Conservation (phyloP, 2,329 filamentous ascomycete genomes). For the Fusarium buharicum region DNA sequence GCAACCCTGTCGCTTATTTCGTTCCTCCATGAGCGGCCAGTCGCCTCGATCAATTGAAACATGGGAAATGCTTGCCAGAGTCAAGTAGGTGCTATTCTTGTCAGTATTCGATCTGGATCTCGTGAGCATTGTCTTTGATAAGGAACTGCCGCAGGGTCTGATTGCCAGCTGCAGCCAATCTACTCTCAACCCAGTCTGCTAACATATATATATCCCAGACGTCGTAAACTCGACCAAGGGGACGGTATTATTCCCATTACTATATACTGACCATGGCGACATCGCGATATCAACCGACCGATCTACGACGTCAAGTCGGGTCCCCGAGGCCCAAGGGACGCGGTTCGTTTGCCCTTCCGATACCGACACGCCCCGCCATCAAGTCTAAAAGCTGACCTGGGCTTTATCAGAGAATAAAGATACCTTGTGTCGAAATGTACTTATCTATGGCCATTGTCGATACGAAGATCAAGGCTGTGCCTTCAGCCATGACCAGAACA, state of each 20-base stretch:
- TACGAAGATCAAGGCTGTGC: conserved; percentile 92
- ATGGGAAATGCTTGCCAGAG: conserved; percentile 60
- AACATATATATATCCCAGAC: conserved; percentile 47
- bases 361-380: conserved; percentile 8
- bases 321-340: conserved; percentile 67
- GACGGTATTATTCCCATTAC: conserved; percentile 45
- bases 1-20: conserved; percentile 35
- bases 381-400: conserved; percentile 25
- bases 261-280: conserved; percentile 56
- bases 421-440: conserved; percentile 89
- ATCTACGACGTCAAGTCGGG: conserved; percentile 63
- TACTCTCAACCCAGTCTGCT: conserved; percentile 12
- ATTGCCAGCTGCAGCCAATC: not conserved
- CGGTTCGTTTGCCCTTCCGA: conserved; percentile 54
- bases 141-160: not conserved
- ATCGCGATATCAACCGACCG: conserved; percentile 57
- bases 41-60: conserved; percentile 57
- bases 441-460: conserved; percentile 92
- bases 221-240: conserved; percentile 56
- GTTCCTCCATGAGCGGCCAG: conserved; percentile 56
- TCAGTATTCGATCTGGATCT: conserved; percentile 24
- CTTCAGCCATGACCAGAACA: conserved; percentile 86
- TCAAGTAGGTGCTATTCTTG: conserved; percentile 54
- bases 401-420: conserved; percentile 77
- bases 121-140: conserved; percentile 5